Percentiles rank a stretch among this genome's conserved stretches.
Evolutionary conservation across 768 basidiomycete species (phyloP).

Genomic region (Peribolospora kevripleyi): DNA sequence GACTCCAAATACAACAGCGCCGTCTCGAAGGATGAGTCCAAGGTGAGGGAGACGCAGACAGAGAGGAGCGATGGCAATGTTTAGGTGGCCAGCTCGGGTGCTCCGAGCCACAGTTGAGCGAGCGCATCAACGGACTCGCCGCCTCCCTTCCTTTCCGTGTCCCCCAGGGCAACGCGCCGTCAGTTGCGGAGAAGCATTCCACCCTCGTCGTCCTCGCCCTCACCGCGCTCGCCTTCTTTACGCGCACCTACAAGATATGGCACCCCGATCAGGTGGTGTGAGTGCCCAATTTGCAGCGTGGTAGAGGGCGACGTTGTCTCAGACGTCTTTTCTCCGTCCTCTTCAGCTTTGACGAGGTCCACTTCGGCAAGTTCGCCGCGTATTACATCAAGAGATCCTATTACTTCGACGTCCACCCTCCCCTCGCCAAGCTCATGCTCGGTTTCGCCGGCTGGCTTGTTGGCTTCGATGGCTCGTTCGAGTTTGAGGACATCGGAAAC

Average conservation of each 20-base stretch:
- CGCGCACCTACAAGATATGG: constrained; percentile 84
- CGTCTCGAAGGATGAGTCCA: too few relatives aligned
- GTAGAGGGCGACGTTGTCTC: not conserved
- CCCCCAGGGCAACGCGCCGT: too few relatives aligned
- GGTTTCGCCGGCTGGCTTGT: constrained; percentile 88
- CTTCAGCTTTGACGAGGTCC: constrained; percentile 79
- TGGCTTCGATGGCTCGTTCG: constrained; percentile 81
- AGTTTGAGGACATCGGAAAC: constrained; percentile 88
- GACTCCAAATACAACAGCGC: too few relatives aligned
- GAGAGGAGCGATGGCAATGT: too few relatives aligned
- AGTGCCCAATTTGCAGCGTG: constrained; percentile 17
- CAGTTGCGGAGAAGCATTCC: too few relatives aligned
- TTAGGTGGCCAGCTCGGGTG: too few relatives aligned
- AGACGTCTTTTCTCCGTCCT: not conserved
- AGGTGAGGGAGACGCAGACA: too few relatives aligned
- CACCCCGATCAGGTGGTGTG: constrained; percentile 87
- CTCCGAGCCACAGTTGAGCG: too few relatives aligned
- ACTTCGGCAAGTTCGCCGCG: constrained; percentile 93
- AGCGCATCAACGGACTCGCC: too few relatives aligned
- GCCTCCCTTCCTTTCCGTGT: too few relatives aligned
- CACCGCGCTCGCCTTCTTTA: constrained; percentile 50
- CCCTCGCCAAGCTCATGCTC: constrained; percentile 82
- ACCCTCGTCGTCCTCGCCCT: constrained; percentile 4
- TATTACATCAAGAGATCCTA: constrained; percentile 81
- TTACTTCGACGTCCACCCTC: constrained; percentile 98